Evolutionary conservation across 2,329 filamentous ascomycete genomes (phyloP).

Genomic region (Claviceps maximensis): DNA sequence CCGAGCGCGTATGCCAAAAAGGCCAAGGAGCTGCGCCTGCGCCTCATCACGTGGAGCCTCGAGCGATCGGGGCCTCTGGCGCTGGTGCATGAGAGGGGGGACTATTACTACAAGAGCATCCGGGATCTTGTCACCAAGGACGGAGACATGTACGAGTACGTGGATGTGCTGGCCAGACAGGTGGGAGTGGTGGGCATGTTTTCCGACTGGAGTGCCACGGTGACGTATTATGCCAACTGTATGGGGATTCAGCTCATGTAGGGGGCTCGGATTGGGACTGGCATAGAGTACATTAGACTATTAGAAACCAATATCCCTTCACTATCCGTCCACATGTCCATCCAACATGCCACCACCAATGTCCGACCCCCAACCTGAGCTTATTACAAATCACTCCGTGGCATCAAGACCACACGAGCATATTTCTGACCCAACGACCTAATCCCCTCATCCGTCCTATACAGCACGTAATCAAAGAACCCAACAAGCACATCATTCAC

Average conservation of each 20-base stretch:
- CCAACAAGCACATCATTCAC: constrained; percentile 11
- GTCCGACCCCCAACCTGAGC: no score
- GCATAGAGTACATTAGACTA: not conserved
- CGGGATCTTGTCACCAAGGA: constrained; percentile 44
- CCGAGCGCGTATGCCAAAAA: constrained; percentile 49
- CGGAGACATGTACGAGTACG: constrained; percentile 52
- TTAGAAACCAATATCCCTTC: no score
- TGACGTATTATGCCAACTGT: constrained; percentile 61
- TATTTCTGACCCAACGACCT: constrained; percentile 2
- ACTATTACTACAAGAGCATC: constrained; percentile 45
- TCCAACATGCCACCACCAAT: no score
- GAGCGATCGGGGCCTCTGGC: constrained; percentile 51
- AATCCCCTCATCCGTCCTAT: constrained; percentile 5
- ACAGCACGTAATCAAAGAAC: constrained; percentile 12
- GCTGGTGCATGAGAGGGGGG: constrained; percentile 29
- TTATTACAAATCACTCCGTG: constrained; percentile 8
- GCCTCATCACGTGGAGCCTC: constrained; percentile 56
- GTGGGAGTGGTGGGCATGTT: constrained; percentile 51
- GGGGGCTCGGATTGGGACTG: no score
- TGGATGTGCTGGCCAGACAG: constrained; percentile 49
- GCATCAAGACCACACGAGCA: constrained; percentile 9
- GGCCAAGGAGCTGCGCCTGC: constrained; percentile 46
- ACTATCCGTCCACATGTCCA: no score
- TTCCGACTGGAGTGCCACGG: constrained; percentile 55
- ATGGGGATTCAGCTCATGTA: constrained; percentile 25